A percentile compares a stretch with the other conserved stretches of the same genome.
Conservation (phyloP, 1,284 basidiomycete genomes). For the Malassezia furfur region DNA sequence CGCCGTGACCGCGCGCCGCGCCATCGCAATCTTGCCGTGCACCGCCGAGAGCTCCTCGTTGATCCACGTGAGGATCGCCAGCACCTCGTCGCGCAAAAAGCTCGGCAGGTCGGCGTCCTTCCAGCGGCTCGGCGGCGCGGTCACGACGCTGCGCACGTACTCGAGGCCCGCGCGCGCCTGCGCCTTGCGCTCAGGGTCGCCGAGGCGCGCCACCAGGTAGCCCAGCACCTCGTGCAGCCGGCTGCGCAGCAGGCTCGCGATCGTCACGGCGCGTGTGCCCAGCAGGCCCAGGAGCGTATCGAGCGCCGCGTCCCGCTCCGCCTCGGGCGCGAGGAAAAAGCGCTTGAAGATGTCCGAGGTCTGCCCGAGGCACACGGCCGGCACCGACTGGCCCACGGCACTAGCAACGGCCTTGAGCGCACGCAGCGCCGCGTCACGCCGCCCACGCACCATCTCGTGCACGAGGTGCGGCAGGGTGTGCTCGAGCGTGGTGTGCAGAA, state of each 20-base stretch:
- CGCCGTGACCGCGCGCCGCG: slow-evolving; percentile 30
- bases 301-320: slow-evolving; percentile 22
- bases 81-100: slow-evolving; percentile 35
- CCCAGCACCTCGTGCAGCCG: slow-evolving; percentile 40
- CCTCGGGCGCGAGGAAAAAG: slow-evolving; percentile 28
- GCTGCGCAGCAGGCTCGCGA: slow-evolving; percentile 30
- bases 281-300: slow-evolving; percentile 25
- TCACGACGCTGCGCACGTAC: slow-evolving; percentile 18
- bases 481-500: slow-evolving; percentile 38
- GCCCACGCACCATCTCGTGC: slow-evolving; percentile 23
- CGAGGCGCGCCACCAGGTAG: slow-evolving; percentile 38
- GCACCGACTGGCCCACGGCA: slow-evolving; percentile 28
- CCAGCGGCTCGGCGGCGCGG: slow-evolving; percentile 11
- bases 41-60: slow-evolving; percentile 40
- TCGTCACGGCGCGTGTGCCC: slow-evolving; percentile 24
- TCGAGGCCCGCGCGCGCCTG: slow-evolving; percentile 33
- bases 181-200: slow-evolving; percentile 22
- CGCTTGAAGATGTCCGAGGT: slow-evolving; percentile 36
- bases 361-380: slow-evolving; percentile 33
- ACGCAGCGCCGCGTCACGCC: slow-evolving; percentile 19
- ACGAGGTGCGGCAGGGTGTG: slow-evolving; percentile 40
- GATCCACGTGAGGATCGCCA: slow-evolving; percentile 42
- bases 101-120: slow-evolving; percentile 22
- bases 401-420: slow-evolving; percentile 33
- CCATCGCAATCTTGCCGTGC: slow-evolving; percentile 31